These are phyloP conservation scores for Plantago major DNA, from an alignment of 257 asterid genomes.

Conservation along the genomic window DNA sequence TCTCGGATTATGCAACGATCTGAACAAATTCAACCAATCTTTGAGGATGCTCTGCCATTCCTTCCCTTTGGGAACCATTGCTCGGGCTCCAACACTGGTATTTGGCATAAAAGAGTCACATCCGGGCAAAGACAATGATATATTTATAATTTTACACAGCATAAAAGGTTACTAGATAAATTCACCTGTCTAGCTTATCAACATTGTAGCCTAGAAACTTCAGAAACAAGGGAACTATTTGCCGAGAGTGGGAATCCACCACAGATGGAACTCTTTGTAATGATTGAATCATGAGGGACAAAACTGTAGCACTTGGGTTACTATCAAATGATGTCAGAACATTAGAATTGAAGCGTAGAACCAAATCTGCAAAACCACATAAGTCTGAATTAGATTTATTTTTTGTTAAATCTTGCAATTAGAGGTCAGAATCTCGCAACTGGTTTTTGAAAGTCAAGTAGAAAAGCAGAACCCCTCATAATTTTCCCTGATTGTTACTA, in stretches of 20 bases:
- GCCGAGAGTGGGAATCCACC: conserved; percentile 61
- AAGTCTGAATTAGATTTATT: conserved; percentile 10
- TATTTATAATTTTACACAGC: conserved; percentile 5
- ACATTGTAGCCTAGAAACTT: conserved; percentile 70
- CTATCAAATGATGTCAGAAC: conserved; percentile 41
- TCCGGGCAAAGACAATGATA: conserved; percentile 11
- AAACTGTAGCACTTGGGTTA: conserved; percentile 44
- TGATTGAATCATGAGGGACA: conserved; percentile 61
- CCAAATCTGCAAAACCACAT: conserved; percentile 52
- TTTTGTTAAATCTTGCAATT: not conserved
- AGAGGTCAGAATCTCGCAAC: not conserved
- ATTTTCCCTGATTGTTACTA: not conserved
- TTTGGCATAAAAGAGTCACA: conserved; percentile 15
- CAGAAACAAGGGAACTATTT: conserved; percentile 70
- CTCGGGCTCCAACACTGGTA: conserved; percentile 46
- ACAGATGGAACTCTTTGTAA: conserved; percentile 66
- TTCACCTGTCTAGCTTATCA: conserved; percentile 49
- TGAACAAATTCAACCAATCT: conserved; percentile 81
- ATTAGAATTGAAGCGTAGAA: conserved; percentile 47
- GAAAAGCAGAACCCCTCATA: no score
- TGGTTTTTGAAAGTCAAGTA: no score
- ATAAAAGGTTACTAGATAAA: conserved; percentile 14
- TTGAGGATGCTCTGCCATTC: conserved; percentile 68
- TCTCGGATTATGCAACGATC: conserved; percentile 62
- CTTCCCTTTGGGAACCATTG: conserved; percentile 46